phyloP scores from a whole-genome alignment of 1,284 basidiomycete genomes.

The Cerrena zonata region DNA sequence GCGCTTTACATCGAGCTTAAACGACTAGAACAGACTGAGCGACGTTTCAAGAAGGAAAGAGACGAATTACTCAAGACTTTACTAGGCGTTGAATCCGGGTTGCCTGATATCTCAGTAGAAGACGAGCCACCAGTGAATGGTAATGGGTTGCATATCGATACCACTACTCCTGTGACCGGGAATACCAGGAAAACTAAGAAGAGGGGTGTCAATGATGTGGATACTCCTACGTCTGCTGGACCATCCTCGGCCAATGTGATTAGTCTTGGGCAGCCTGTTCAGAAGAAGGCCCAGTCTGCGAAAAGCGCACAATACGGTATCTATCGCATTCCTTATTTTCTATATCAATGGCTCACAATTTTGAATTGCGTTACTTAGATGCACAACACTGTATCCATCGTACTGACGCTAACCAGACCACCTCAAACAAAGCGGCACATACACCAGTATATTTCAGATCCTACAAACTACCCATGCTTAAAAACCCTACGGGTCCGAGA shows the following conservation, averaged over 20 bases:
- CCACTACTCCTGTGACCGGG: no score
- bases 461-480: slow-evolving; percentile 74
- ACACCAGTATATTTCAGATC: slow-evolving; percentile 76
- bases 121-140: slow-evolving; percentile 41
- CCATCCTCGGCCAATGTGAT: slow-evolving; percentile 39
- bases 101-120: slow-evolving; percentile 54
- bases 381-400: slow-evolving; percentile 71
- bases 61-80: slow-evolving; percentile 85
- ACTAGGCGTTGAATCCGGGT: slow-evolving; percentile 78
- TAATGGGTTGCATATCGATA: slow-evolving; percentile 24
- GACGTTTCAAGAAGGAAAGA: slow-evolving; percentile 81
- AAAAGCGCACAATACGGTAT: slow-evolving; percentile 58
- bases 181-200: slow-evolving; percentile 44
- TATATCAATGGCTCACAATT: background rate
- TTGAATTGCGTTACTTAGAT: slow-evolving; percentile 38
- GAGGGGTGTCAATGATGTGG: slow-evolving; percentile 46
- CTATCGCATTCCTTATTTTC: slow-evolving; percentile 9
- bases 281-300: slow-evolving; percentile 42
- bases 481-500: slow-evolving; percentile 65
- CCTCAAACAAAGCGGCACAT: slow-evolving; percentile 69
- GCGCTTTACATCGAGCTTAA: slow-evolving; percentile 92
- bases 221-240: slow-evolving; percentile 45
- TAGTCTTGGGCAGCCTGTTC: slow-evolving; percentile 37
- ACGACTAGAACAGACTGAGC: slow-evolving; percentile 88
- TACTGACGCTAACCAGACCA: slow-evolving; percentile 50